Evolutionary conservation across 768 basidiomycete species (phyloP), one percentile per base, ranked within the genome.

Genomic region (Calvatia gigantea): DNA sequence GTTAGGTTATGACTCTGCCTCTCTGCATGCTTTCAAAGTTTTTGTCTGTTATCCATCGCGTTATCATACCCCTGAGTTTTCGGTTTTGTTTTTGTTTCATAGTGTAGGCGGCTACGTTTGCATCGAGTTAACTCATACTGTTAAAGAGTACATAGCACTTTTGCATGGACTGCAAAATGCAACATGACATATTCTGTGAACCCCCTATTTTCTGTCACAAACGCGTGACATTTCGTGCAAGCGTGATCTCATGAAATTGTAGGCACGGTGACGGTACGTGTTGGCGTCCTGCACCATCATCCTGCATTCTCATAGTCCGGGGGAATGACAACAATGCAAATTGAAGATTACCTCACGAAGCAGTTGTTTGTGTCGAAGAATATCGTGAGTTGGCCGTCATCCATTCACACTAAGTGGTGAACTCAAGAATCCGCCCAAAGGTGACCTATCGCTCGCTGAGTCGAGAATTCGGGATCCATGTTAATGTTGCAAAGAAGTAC

Each of bases 361-460:
- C 74, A 81, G 46, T 66, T 82, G 12, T 74, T 75, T 43, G 78
- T 81, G 17, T 78, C 79, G 56, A 75, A 68, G 58, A 79, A 78
- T 53, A 72, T 83, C 43, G 81, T 78, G 53, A 51, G 58, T 47
- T 12, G 1, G n/a, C 14, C 5, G 21, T 29, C 17, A 42, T 41
- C 39, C 19, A 7, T 21, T 11, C 11, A 25, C 17, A 17, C 21
- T 21, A 12, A 5, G 7, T 8, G 9, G 2, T 23, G 33, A 49
- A 49, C 4, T 21, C 6, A 15, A 6, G 15, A 28, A n/a, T 32
- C 33, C 43, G 2, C 19, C 42, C 37, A 39, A 35, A 92, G 90
- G 87, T 93, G 56, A 93, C 91, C 4, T 93, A 82, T 67, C 80
- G 90, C 33, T 84, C 82, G 4, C 75, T 93, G 46, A 91, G 91